Evolutionary conservation across 208 protist genomes (phyloP), one percentile per base, ranked within the genome.

Genomic region (Acanthamoeba royreba): DNA sequence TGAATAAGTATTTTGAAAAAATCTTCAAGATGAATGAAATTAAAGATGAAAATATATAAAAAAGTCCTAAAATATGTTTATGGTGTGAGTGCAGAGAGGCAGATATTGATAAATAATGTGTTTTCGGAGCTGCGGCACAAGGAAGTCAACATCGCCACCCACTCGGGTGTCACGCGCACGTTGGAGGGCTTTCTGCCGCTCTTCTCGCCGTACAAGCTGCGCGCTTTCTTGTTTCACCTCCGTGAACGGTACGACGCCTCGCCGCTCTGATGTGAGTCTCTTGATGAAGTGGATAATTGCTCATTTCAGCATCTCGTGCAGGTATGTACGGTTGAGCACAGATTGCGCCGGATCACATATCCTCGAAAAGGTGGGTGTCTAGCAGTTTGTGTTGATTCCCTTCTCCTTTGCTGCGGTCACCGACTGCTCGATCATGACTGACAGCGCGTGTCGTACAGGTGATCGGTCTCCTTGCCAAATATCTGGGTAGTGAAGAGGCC

Each of bases 101-200:
- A 81, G 38, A 81, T 81, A 8, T 42, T 81, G 7, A 7, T 81
- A n/a, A 81, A 81, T 38, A 81, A 81, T 81, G 69, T 81, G 69
- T 81, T 81, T 25, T 81, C 69, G 69, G 69, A 81, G 69, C 31
- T 81, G 69, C 31, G 69, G 69, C 38, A 46, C 69, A 81, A 81
- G 40, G 69, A 81, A 38, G 22, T 81, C 15, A 81, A 81, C 69
- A 40, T 81, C 28, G 69, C 69, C 69, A 81, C 40, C 38, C 69
- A 81, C 69, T 46, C 31, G 3, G 40, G 69, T 22, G 69, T 81
- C 13, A 81, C 38, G 9, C 69, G 69, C 11, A 81, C 40, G 38
- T 22, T 81, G 19, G 69, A 81, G 69, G 40, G 40, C 38, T 46
- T 81, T 38, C 11, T 81, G 69, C 69, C 69, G 33, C 38, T 46